Conservation (phyloP, 1,284 basidiomycete species). For the Clitocybe nebularis region DNA sequence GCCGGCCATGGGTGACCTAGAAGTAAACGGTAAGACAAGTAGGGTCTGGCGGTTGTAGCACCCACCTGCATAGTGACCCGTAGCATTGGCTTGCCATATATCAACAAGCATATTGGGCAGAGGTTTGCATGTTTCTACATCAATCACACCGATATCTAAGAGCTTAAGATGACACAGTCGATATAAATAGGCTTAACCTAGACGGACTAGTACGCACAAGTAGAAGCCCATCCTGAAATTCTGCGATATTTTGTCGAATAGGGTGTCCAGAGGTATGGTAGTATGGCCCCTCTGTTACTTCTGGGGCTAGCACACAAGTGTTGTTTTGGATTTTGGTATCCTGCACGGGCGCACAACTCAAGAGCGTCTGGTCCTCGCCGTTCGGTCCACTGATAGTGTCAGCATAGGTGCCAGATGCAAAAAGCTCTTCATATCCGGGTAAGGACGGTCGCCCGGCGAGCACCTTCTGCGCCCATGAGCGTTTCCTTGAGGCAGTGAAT, state of each 20-base stretch:
- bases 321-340: constrained; percentile 45
- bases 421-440: constrained; percentile 42
- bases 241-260: constrained; percentile 48
- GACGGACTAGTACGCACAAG: constrained; percentile 27
- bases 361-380: constrained; percentile 26
- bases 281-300: constrained; percentile 49
- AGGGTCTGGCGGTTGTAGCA: not conserved
- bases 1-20: constrained; percentile 39
- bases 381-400: constrained; percentile 20
- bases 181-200: not conserved
- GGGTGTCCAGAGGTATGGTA: constrained; percentile 43
- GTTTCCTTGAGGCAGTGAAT: constrained; percentile 43
- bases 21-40: not conserved
- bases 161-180: constrained; percentile 23
- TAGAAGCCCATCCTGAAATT: constrained; percentile 41
- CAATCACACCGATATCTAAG: constrained; percentile 70
- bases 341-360: constrained; percentile 40
- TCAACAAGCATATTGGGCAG: constrained; percentile 67
- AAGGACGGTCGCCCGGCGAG: constrained; percentile 36
- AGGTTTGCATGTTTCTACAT: constrained; percentile 70
- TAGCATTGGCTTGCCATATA: constrained; percentile 63
- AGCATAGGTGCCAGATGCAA: constrained; percentile 32
- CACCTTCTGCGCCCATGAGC: constrained; percentile 40
- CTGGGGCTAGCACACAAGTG: constrained; percentile 44
- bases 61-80: constrained; percentile 46